Evolutionary conservation across 345 rosid genomes (phyloP), one percentile per base, ranked within the genome.

Genomic region (Geranium rotundifolium): DNA sequence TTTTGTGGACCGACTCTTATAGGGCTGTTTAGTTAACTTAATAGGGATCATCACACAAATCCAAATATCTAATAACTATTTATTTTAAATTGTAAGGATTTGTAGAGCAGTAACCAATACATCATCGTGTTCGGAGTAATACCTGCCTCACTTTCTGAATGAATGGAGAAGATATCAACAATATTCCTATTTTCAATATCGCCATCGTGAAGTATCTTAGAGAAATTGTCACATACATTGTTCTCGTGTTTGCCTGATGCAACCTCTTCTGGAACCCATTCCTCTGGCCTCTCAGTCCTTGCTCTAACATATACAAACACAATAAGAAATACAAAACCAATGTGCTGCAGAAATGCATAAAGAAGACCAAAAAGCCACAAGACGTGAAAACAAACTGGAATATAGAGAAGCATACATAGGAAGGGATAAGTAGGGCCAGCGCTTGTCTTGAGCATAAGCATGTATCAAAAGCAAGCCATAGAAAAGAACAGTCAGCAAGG

Each of bases 361-460:
- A 20, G 57, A 46, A 27, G 12, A 29, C 57, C 13, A 16, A 20
- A 54, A 29, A 50, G 10, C 8, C 14, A 46, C 52, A 46, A 46
- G 8, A 7, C 14, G 52, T 46, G 52, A 46, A 46, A 46, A 46
- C 52, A 46, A 46, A 46, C 12, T 12, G 16, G 52, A 12, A 46
- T 7, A 46, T 7, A 14, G 12, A 12, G 12, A 65, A 49, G 61
- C 92, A 64, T 67, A 89, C 98, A 92, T 56, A 18, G 98, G 98
- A 62, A 92, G 79, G 54, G 96, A 92, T 54, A 89, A 18, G 72
- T 81, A 92, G 69, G 96, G 95, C 96, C 98, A 92, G 20, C 88
- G 89, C 79, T 81, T 87, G 79, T 92, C 98, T 83, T 92, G 93
- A 59, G 87, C 96, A 79, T 87, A 92, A 34, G 95, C 95, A 52